phyloP scores from a whole-genome alignment of 2,329 filamentous ascomycete species.

The Ascocoryne sarcoides region DNA sequence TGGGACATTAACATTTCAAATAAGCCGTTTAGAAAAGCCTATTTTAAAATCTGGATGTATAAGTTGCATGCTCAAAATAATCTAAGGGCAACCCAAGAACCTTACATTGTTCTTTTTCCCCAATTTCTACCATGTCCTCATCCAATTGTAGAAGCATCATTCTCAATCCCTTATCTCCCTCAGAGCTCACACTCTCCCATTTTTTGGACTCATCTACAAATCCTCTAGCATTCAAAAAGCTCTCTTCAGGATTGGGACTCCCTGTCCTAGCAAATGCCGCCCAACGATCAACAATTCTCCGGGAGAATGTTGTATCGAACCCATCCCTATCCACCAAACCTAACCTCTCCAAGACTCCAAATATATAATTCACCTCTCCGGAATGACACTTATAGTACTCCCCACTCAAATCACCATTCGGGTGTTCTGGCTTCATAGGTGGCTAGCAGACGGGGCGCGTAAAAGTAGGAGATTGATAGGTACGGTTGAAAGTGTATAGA shows the following conservation, averaged over 20 bases:
- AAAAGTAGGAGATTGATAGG: constrained; percentile 18
- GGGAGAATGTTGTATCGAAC: constrained; percentile 23
- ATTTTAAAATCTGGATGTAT: no score
- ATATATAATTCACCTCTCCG: constrained; percentile 28
- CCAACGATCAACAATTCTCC: constrained; percentile 23
- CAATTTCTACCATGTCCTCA: constrained; percentile 2
- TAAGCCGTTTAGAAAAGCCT: no score
- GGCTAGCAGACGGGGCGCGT: constrained; percentile 21
- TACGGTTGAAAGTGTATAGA: constrained; percentile 25
- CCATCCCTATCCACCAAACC: constrained; percentile 25
- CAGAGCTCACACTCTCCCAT: constrained; percentile 4
- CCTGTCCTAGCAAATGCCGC: constrained; percentile 22
- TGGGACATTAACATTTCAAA: no score
- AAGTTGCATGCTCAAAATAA: constrained; percentile 10
- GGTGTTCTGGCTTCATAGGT: constrained; percentile 18
- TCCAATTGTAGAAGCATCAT: constrained; percentile 6
- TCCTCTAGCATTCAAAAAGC: constrained; percentile 19
- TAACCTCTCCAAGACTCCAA: constrained; percentile 24
- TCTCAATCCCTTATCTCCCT: background rate
- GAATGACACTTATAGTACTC: constrained; percentile 32
- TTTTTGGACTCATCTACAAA: background rate
- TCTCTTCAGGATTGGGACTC: constrained; percentile 16
- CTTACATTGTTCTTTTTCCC: constrained; percentile 7
- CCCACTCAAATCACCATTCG: constrained; percentile 24
- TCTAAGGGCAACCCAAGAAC: constrained; percentile 5